These are phyloP conservation scores for Microbotryomycetes sp. DNA, from an alignment of 1,284 basidiomycete genomes.

Conservation along the genomic window DNA sequence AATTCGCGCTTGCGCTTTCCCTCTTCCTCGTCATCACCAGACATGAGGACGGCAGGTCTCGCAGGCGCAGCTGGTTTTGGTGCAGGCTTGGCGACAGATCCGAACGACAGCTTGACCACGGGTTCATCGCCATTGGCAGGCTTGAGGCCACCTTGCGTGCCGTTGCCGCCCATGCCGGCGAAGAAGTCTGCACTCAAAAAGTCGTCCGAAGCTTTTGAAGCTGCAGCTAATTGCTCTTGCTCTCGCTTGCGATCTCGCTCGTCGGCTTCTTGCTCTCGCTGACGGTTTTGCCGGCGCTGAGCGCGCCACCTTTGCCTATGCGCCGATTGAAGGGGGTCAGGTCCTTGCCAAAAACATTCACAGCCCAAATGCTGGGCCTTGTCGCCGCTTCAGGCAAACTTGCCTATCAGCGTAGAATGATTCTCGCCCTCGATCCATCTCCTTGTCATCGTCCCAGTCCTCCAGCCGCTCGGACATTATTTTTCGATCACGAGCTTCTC, in stretches of 20 bases:
- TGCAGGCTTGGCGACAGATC: conserved; percentile 16
- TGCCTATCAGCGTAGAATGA: conserved; percentile 29
- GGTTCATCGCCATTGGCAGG: not conserved
- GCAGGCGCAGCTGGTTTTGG: conserved; percentile 11
- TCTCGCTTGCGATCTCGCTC: conserved; percentile 36
- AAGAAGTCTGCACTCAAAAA: conserved; percentile 39
- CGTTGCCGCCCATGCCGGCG: conserved; percentile 25
- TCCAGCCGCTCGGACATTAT: conserved; percentile 25
- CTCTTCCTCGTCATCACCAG: conserved; percentile 37
- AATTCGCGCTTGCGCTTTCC: conserved; percentile 36
- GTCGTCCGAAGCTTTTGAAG: conserved; percentile 35
- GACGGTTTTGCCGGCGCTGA: conserved; percentile 31
- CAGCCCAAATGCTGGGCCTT: too few relatives aligned
- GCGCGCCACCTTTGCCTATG: conserved; percentile 35
- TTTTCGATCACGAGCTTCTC: conserved; percentile 26
- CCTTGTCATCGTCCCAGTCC: conserved; percentile 27
- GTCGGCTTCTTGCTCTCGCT: conserved; percentile 37
- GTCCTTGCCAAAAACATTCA: too few relatives aligned
- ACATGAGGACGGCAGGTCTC: conserved; percentile 24
- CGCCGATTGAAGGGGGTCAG: not conserved
- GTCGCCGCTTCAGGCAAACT: too few relatives aligned
- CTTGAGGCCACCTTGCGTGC: conserved; percentile 16
- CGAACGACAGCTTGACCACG: conserved; percentile 26
- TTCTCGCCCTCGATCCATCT: conserved; percentile 26
- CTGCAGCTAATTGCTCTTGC: conserved; percentile 33